phyloP scores from a whole-genome alignment of 148 eudicot genomes.

The Vaccinium myrtillus region DNA sequence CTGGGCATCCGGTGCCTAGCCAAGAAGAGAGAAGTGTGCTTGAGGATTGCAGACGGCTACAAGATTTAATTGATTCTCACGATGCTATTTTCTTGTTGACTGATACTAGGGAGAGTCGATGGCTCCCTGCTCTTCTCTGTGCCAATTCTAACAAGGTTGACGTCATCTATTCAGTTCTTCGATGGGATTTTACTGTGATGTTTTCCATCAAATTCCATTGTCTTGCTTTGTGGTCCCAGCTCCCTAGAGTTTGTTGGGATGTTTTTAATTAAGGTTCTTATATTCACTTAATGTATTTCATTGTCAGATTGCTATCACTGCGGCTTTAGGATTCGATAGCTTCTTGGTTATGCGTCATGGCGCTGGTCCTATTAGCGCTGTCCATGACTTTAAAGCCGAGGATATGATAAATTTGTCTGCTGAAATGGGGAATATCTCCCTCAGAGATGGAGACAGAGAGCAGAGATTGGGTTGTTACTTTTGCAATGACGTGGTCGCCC shows the following conservation, averaged over 20 bases:
- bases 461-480: constrained; percentile 90
- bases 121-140: constrained; percentile 87
- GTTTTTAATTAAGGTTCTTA: background rate
- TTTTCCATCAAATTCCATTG: background rate
- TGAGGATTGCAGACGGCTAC: constrained; percentile 67
- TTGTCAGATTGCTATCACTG: constrained; percentile 69
- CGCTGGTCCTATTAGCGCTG: constrained; percentile 53
- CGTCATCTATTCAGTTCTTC: background rate
- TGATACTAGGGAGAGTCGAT: constrained; percentile 97
- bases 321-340: constrained; percentile 94
- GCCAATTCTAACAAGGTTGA: constrained; percentile 77
- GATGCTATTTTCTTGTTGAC: constrained; percentile 85
- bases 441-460: constrained; percentile 28
- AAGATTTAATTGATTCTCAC: constrained; percentile 68
- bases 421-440: constrained; percentile 44
- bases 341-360: constrained; percentile 98
- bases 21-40: constrained; percentile 69
- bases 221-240: background rate
- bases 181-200: background rate
- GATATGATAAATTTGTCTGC: constrained; percentile 33
- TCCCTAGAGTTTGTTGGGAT: background rate
- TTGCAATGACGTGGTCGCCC: constrained; percentile 97
- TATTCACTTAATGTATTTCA: background rate
- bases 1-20: constrained; percentile 78
- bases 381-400: constrained; percentile 27